These are phyloP conservation scores for Botrytis tulipae DNA, from an alignment of 2,329 filamentous ascomycete species.

Conservation along the genomic window DNA sequence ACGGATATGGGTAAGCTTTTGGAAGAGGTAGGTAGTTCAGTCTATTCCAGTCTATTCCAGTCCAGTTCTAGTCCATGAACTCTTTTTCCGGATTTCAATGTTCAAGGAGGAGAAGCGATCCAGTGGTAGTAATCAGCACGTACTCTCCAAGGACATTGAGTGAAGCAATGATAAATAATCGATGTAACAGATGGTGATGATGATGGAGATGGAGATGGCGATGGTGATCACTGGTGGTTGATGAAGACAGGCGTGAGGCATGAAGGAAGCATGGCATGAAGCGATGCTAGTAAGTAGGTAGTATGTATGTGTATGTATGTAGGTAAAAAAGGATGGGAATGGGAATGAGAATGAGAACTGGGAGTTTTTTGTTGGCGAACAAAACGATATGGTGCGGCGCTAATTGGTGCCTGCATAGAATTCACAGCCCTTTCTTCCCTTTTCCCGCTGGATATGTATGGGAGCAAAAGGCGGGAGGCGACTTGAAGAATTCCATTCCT, in stretches of 20 bases:
- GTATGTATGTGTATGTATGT: not conserved
- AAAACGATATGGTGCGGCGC: not conserved
- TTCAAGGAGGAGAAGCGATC: not conserved
- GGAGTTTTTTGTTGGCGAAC: not conserved
- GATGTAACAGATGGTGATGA: not conserved
- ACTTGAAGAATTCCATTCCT: not conserved
- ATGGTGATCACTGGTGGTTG: not conserved
- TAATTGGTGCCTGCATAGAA: slow-evolving; percentile 14
- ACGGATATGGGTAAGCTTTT: not conserved
- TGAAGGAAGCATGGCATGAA: not conserved
- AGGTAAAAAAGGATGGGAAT: not conserved
- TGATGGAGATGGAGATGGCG: not conserved
- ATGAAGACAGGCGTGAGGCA: not conserved
- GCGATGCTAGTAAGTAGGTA: not conserved
- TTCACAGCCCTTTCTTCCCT: not conserved
- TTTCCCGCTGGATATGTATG: not conserved
- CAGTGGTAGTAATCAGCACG: not conserved
- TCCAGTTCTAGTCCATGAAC: not conserved
- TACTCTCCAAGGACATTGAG: not conserved
- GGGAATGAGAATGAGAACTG: not conserved
- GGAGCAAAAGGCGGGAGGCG: not conserved
- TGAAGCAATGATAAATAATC: not conserved
- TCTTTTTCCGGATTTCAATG: not conserved
- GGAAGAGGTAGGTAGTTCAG: not conserved
- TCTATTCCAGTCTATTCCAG: not conserved